Evolutionary conservation across 2,329 filamentous ascomycete species (phyloP).

Genomic region (Thermoascus crustaceus): DNA sequence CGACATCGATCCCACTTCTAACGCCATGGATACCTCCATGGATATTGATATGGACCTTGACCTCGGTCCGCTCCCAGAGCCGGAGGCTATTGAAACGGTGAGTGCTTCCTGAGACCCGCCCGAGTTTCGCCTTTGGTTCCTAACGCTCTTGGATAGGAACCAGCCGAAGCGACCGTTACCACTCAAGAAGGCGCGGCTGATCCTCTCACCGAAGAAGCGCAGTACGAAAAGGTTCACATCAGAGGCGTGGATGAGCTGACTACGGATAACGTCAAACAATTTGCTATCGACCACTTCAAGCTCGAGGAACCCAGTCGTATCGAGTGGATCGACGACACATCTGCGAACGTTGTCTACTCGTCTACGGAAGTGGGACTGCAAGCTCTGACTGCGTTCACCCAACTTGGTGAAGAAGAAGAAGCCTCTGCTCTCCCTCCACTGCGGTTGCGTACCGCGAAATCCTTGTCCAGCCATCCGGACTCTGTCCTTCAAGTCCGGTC

Average conservation of each 20-base stretch:
- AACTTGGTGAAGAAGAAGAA: slow-evolving; percentile 31
- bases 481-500: slow-evolving; percentile 63
- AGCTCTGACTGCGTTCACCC: slow-evolving; percentile 45
- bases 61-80: slow-evolving; percentile 41
- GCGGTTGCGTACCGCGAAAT: slow-evolving; percentile 62
- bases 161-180: slow-evolving; percentile 9
- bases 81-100: slow-evolving; percentile 26
- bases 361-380: slow-evolving; percentile 45
- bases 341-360: slow-evolving; percentile 76
- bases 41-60: slow-evolving; percentile 69
- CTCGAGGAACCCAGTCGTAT: slow-evolving; percentile 51
- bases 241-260: slow-evolving; percentile 74
- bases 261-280: slow-evolving; percentile 69
- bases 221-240: slow-evolving; percentile 65
- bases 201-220: slow-evolving; percentile 24
- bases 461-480: slow-evolving; percentile 59
- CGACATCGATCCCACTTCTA: slow-evolving; percentile 6
- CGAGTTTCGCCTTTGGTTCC: no score
- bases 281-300: slow-evolving; percentile 60
- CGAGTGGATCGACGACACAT: slow-evolving; percentile 93
- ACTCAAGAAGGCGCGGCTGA: slow-evolving; percentile 17
- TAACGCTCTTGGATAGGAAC: slow-evolving; percentile 21
- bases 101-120: no score
- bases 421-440: slow-evolving; percentile 47
- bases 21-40: slow-evolving; percentile 39